Evolutionary conservation across 2,329 filamentous ascomycete genomes (phyloP).

Genomic region (Botrytis deweyae): DNA sequence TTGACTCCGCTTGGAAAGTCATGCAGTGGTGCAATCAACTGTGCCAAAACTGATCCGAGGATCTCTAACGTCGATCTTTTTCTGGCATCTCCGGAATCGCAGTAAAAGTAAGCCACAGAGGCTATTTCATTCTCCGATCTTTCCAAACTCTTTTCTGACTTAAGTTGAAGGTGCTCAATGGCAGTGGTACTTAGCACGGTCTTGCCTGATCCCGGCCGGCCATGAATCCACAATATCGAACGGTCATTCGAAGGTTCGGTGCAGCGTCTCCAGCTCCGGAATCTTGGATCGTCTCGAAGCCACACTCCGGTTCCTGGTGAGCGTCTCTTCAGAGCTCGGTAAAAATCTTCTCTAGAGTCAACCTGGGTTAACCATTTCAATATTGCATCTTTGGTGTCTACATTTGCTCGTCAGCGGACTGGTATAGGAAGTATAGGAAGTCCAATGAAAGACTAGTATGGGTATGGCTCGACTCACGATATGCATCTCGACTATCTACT

Average conservation of each 20-base stretch:
- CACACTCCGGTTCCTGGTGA: conserved; percentile 9
- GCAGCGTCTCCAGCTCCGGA: background rate
- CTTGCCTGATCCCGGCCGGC: conserved; percentile 13
- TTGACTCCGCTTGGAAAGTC: background rate
- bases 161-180: conserved; percentile 1
- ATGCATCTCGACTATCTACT: background rate
- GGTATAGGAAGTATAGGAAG: no score
- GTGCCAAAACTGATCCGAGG: conserved; percentile 16
- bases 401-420: background rate
- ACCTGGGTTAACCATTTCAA: conserved; percentile 18
- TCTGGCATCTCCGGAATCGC: conserved; percentile 4
- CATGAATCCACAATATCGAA: conserved; percentile 12
- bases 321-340: conserved; percentile 4
- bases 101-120: conserved; percentile 14
- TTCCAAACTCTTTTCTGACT: background rate
- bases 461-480: background rate
- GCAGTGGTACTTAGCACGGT: conserved; percentile 10
- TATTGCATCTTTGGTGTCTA: conserved; percentile 7
- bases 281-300: background rate
- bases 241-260: background rate
- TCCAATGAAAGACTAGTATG: no score
- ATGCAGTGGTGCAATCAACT: conserved; percentile 1
- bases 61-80: conserved; percentile 12
- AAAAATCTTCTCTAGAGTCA: conserved; percentile 15
- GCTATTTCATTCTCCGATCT: background rate